These are phyloP conservation scores for Hydnomerulius pinastri DNA, from an alignment of 768 basidiomycete species.

Conservation along the genomic window DNA sequence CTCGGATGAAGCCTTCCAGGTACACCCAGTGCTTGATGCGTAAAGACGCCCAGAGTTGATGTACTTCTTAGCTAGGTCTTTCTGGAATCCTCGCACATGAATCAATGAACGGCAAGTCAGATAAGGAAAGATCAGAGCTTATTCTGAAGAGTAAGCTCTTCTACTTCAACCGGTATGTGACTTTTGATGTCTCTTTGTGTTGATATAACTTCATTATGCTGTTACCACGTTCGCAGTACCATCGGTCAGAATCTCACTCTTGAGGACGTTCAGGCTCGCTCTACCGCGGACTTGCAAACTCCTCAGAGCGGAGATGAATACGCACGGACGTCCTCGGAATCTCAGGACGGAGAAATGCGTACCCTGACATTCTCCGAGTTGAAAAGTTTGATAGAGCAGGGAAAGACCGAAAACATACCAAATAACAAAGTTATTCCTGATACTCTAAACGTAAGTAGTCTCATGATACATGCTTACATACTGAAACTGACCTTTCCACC, in stretches of 20 bases:
- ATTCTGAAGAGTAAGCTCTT: conserved; percentile 60
- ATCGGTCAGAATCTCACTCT: conserved; percentile 28
- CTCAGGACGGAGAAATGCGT: conserved; percentile 36
- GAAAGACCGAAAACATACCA: conserved; percentile 71
- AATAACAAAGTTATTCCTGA: conserved; percentile 76
- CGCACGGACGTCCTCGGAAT: conserved; percentile 1
- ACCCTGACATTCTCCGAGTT: conserved; percentile 67
- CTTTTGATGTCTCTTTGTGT: conserved; percentile 3
- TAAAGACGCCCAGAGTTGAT: neutral
- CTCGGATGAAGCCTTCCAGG: conserved; percentile 61
- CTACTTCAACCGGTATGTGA: conserved; percentile 66
- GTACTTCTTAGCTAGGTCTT: conserved; percentile 59
- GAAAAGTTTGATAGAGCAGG: conserved; percentile 69
- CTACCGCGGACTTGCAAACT: conserved; percentile 14
- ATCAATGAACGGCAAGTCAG: conserved; percentile 34
- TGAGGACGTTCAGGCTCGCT: conserved; percentile 25
- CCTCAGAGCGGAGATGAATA: conserved; percentile 24
- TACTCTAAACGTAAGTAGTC: conserved; percentile 56
- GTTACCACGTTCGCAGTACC: conserved; percentile 28
- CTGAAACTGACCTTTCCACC: conserved; percentile 1
- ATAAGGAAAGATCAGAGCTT: conserved; percentile 47
- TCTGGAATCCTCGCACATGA: conserved; percentile 52
- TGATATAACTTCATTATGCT: conserved; percentile 34
- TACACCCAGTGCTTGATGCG: conserved; percentile 29
- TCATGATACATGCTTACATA: neutral